These are phyloP conservation scores for Papiliotrema flavescens DNA, from an alignment of 1,284 basidiomycete species.

Conservation along the genomic window DNA sequence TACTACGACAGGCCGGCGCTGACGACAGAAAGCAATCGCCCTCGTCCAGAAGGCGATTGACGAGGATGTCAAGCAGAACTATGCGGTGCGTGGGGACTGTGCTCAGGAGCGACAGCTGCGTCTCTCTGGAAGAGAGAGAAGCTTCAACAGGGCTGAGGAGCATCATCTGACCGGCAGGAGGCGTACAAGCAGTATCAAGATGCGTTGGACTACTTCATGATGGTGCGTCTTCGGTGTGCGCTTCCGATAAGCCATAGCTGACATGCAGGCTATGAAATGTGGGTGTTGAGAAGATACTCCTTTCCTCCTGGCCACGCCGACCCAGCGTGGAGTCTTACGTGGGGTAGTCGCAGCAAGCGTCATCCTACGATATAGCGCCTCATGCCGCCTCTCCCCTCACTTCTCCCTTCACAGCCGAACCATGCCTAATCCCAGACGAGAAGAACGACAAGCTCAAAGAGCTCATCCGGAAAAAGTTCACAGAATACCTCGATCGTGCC, in stretches of 20 bases:
- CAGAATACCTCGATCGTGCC: slow-evolving; percentile 87
- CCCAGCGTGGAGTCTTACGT: too few relatives aligned
- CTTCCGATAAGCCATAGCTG: not conserved
- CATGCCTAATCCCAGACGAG: slow-evolving; percentile 63
- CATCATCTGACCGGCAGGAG: slow-evolving; percentile 52
- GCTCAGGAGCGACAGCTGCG: too few relatives aligned
- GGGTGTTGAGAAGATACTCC: slow-evolving; percentile 18
- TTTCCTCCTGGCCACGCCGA: too few relatives aligned
- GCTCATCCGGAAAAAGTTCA: slow-evolving; percentile 84
- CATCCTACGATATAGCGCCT: too few relatives aligned
- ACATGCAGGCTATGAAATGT: slow-evolving; percentile 59
- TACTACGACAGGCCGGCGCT: not conserved
- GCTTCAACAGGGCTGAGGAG: not conserved
- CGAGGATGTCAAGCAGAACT: slow-evolving; percentile 90
- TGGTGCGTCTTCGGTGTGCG: slow-evolving; percentile 51
- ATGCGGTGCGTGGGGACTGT: slow-evolving; percentile 49
- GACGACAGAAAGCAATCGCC: slow-evolving; percentile 78
- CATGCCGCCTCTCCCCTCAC: not conserved
- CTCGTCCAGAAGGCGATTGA: slow-evolving; percentile 94
- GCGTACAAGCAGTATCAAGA: slow-evolving; percentile 94
- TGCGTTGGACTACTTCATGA: slow-evolving; percentile 96
- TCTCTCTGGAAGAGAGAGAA: too few relatives aligned
- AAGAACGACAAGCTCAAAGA: slow-evolving; percentile 91
- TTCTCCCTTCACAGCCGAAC: not conserved
- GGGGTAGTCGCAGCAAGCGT: too few relatives aligned